Evolutionary conservation across 2,329 filamentous ascomycete species (phyloP).

Genomic region (Cryphonectria radicalis): DNA sequence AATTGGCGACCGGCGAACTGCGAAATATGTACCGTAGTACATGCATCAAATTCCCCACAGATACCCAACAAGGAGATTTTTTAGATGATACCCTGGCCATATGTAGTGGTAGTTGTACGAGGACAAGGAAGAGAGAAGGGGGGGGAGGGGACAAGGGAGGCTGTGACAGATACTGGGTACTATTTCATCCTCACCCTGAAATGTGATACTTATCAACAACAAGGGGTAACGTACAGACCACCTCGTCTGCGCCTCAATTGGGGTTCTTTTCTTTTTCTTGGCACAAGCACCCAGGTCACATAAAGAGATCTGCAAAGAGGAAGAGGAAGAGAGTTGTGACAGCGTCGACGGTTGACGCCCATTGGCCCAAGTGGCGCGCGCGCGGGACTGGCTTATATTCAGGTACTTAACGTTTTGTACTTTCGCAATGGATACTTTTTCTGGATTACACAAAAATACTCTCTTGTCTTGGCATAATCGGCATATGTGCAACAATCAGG

Average conservation of each 20-base stretch:
- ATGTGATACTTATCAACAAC: conserved; percentile 1
- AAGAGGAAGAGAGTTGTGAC: not conserved
- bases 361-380: not conserved
- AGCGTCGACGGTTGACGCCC: not conserved
- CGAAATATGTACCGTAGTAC: not conserved
- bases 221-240: not conserved
- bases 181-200: conserved; percentile 1
- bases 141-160: not conserved
- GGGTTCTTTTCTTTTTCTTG: not conserved
- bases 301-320: not conserved
- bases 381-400: not conserved
- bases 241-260: not conserved
- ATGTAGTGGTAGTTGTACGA: not conserved
- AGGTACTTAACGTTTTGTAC: not conserved
- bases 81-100: not conserved
- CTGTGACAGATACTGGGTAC: not conserved
- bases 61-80: not conserved
- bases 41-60: not conserved
- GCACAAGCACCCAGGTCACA: not conserved
- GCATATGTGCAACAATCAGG: not conserved
- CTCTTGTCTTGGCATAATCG: not conserved
- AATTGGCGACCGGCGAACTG: not conserved
- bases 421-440: not conserved
- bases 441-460: not conserved
- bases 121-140: too few relatives aligned